Evolutionary conservation across 2,329 filamentous ascomycete species (phyloP), one percentile per base, ranked within the genome.

Genomic region (Elsinoe necatrix): DNA sequence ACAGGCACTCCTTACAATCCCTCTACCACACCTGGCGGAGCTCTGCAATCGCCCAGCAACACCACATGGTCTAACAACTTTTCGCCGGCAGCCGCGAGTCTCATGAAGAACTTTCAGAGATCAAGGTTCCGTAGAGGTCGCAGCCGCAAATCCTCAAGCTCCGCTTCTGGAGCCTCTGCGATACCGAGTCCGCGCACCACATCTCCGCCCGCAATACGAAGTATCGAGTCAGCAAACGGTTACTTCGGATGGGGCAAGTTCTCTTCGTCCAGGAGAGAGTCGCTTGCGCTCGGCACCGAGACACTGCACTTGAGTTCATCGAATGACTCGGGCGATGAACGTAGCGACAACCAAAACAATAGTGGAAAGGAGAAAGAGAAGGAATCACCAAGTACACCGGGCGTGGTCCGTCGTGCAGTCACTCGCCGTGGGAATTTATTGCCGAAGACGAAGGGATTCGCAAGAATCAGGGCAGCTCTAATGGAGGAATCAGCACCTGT

Each of bases 401-500:
- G 84, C 57, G 90, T 95, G 14, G 86, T 95, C 60, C 81, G 87
- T 60, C 81, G 91, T 60, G 82, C 85, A 1, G 92, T 97, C 5
- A 95, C 89, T 5, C 80, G 93, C 54, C 81, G 92, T 58, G 89
- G 91, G 6, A 98, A 95, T 70, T 78, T 98, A 60, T 72, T 98
- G 67, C 93, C 95, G 11, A 98, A 97, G 76, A 93, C 92, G 0
- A 95, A 95, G 73, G 90, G 86, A 0, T 98, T 98, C 70, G 90
- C 91, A 4, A 85, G 93, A 9, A 95, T 98, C 62, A 84, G 88
- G 60, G 93, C 92, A 7, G 90, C 90, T 2, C 78, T 98, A 0
- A 79, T 88, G 57, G 93, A 98, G 72, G 93, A 98, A 73, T 81
- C 82, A 14, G 83, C 90, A 0, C 93, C 93, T 0, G 77, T 95